These are phyloP conservation scores for Kwoniella mangroviensis DNA, from an alignment of 768 basidiomycete species.

Conservation along the genomic window DNA sequence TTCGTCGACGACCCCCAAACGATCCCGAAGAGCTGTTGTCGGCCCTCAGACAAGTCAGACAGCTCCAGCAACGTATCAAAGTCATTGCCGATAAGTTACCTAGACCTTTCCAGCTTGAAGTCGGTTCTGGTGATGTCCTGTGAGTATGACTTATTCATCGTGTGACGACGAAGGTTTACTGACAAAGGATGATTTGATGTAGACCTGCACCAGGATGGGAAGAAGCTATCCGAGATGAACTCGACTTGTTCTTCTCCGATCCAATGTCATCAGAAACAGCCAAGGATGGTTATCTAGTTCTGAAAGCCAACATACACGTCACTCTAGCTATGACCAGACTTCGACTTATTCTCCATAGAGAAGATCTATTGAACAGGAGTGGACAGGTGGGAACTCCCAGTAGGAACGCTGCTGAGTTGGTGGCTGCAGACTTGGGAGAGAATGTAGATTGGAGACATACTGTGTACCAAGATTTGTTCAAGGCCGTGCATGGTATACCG, in stretches of 20 bases:
- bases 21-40: slow-evolving; percentile 35
- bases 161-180: no score
- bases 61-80: slow-evolving; percentile 29
- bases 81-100: slow-evolving; percentile 30
- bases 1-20: slow-evolving; percentile 28
- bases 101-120: slow-evolving; percentile 33
- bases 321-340: slow-evolving; percentile 44
- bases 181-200: not conserved
- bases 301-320: slow-evolving; percentile 46
- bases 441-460: slow-evolving; percentile 33
- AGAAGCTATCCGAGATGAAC: slow-evolving; percentile 32
- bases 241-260: slow-evolving; percentile 40
- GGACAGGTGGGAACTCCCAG: slow-evolving; percentile 30
- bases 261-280: slow-evolving; percentile 39
- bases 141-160: not conserved
- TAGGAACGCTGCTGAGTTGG: slow-evolving; percentile 37
- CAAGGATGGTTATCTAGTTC: slow-evolving; percentile 37
- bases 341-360: slow-evolving; percentile 40
- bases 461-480: slow-evolving; percentile 42
- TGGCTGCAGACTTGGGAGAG: slow-evolving; percentile 34
- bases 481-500: slow-evolving; percentile 37
- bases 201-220: slow-evolving; percentile 49
- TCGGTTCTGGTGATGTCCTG: slow-evolving; percentile 17
- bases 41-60: slow-evolving; percentile 28
- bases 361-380: slow-evolving; percentile 35